phyloP scores from a whole-genome alignment of 305 asterid species.

The Fraxinus paxiana region DNA sequence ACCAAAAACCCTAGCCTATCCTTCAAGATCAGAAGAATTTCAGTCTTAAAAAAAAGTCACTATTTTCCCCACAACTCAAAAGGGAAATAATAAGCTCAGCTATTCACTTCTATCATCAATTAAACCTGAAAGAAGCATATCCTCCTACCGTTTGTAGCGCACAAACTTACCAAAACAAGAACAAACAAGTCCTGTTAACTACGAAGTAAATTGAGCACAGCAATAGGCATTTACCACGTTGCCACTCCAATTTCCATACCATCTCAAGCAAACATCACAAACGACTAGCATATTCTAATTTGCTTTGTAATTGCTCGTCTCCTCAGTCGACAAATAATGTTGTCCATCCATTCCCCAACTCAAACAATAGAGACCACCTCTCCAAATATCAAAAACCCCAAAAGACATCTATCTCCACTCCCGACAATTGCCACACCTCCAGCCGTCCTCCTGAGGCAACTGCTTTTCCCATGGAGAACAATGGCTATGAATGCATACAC shows the following conservation, averaged over 20 bases:
- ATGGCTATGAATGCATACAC: constrained; percentile 55
- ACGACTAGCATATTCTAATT: constrained; percentile 8
- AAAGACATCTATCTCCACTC: constrained; percentile 50
- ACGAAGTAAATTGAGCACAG: not conserved
- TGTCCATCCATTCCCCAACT: not conserved
- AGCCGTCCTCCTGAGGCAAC: constrained; percentile 35
- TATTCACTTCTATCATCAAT: constrained; percentile 1
- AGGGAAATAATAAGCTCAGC: not conserved
- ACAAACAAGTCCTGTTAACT: not conserved
- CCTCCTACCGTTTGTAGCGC: not conserved
- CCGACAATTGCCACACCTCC: constrained; percentile 89
- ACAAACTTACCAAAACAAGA: not conserved
- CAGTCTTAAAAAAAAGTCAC: not conserved
- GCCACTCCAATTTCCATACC: not conserved
- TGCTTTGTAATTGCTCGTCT: not conserved
- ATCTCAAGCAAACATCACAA: constrained; percentile 9
- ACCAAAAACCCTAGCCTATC: constrained; percentile 39
- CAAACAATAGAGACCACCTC: not conserved
- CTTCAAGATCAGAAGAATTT: constrained; percentile 9
- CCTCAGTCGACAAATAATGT: not conserved
- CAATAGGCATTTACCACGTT: not conserved
- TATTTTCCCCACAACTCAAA: not conserved
- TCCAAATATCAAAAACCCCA: not conserved
- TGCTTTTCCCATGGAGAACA: constrained; percentile 84
- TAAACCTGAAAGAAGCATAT: constrained; percentile 2